Evolutionary conservation across 148 eudicot species (phyloP).

Genomic region (Amaranthus hypochondriacus): DNA sequence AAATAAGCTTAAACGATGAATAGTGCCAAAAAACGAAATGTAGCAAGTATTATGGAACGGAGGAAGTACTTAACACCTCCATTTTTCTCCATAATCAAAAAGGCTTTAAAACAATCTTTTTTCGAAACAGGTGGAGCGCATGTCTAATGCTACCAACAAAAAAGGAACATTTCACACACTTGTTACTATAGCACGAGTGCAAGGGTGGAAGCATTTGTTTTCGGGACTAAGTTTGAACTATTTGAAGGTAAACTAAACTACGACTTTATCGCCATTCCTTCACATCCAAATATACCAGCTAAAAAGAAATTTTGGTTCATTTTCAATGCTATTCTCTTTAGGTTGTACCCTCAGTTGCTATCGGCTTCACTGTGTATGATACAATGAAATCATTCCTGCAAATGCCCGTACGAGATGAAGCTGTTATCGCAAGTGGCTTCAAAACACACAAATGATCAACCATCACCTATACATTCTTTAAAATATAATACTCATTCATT

Average conservation of each 20-base stretch:
- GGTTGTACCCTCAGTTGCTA: slow-evolving; percentile 96
- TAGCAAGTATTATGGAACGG: too few species aligned
- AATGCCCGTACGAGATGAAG: slow-evolving; percentile 78
- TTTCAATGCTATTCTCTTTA: slow-evolving; percentile 22
- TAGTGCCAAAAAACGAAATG: too few species aligned
- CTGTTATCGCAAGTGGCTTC: slow-evolving; percentile 39
- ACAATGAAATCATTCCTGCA: slow-evolving; percentile 63
- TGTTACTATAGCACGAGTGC: slow-evolving; percentile 50
- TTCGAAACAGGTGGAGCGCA: slow-evolving; percentile 59
- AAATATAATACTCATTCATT: not conserved
- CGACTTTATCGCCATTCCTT: not conserved
- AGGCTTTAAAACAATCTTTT: not conserved
- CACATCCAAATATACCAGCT: not conserved
- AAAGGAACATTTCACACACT: slow-evolving; percentile 74
- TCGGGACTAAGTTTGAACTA: slow-evolving; percentile 94
- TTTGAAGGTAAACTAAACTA: slow-evolving; percentile 48
- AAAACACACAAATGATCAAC: slow-evolving; percentile 31
- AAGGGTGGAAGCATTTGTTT: slow-evolving; percentile 89
- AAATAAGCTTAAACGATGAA: too few species aligned
- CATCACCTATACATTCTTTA: slow-evolving; percentile 55
- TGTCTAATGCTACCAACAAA: slow-evolving; percentile 36
- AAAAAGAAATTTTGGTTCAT: not conserved
- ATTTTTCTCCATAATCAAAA: not conserved
- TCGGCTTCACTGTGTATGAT: slow-evolving; percentile 91
- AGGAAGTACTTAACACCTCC: too few species aligned